phyloP scores from a whole-genome alignment of 2,329 filamentous ascomycete genomes.

The Exophiala dermatitidis region DNA sequence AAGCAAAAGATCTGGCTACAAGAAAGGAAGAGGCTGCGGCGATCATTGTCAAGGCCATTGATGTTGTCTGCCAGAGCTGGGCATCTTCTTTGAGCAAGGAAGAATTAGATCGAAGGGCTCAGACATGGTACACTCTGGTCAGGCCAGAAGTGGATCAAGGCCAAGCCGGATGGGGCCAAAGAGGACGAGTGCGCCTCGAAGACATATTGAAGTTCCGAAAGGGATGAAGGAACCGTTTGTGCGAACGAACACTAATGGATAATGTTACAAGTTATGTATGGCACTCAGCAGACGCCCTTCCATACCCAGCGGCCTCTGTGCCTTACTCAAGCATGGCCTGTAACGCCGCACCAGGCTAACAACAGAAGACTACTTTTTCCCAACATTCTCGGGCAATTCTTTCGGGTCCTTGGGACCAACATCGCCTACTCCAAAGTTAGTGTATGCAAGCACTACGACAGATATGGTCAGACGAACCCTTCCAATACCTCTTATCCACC shows the following conservation, averaged over 20 bases:
- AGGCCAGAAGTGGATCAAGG: conserved; percentile 70
- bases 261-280: too few species aligned
- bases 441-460: too few species aligned
- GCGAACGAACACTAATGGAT: background rate
- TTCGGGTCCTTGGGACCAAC: conserved; percentile 17
- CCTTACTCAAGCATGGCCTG: too few species aligned
- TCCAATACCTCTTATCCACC: conserved; percentile 27
- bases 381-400: conserved; percentile 2
- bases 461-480: conserved; percentile 12
- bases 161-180: conserved; percentile 73
- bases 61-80: conserved; percentile 70
- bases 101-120: conserved; percentile 69
- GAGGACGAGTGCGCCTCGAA: conserved; percentile 59
- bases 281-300: too few species aligned
- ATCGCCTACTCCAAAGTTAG: conserved; percentile 18
- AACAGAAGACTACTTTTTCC: background rate
- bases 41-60: conserved; percentile 61
- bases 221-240: conserved; percentile 1
- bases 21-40: conserved; percentile 65
- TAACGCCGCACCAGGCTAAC: too few species aligned
- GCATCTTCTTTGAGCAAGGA: conserved; percentile 51
- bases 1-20: conserved; percentile 51
- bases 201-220: conserved; percentile 59
- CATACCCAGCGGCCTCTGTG: too few species aligned
- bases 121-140: conserved; percentile 73